Conservation (phyloP, 1,284 basidiomycete species). For the Cystobasidium sp. region DNA sequence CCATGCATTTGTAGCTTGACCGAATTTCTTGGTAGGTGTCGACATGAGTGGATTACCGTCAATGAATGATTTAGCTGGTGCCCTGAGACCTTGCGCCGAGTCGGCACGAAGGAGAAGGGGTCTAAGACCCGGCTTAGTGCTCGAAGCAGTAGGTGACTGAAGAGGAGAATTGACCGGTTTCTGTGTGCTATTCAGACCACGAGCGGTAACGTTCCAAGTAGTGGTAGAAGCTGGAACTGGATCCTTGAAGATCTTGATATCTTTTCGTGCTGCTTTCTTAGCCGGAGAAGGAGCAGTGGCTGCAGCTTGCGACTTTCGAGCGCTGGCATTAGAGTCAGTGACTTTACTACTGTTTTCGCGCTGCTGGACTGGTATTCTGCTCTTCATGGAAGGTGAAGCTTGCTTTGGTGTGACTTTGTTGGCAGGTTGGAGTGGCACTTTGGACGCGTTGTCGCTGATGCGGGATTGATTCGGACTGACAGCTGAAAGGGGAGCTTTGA, state of each 20-base stretch:
- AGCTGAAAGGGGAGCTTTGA: conserved; percentile 20
- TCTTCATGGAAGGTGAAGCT: conserved; percentile 1
- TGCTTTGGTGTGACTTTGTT: neutral
- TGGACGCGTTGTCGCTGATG: neutral
- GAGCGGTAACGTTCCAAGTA: conserved; percentile 1
- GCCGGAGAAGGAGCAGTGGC: conserved; percentile 3
- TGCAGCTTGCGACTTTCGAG: neutral
- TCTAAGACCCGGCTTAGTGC: conserved; percentile 17
- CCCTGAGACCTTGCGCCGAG: conserved; percentile 12
- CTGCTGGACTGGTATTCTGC: neutral
- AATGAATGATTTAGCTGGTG: conserved; percentile 20
- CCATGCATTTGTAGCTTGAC: conserved; percentile 21
- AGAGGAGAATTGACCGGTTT: neutral
- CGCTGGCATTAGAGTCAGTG: neutral
- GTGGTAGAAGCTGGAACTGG: neutral
- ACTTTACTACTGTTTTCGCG: neutral
- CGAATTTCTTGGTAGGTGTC: conserved; percentile 27
- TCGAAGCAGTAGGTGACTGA: neutral
- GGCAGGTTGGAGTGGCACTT: conserved; percentile 14
- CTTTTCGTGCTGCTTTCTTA: conserved; percentile 15
- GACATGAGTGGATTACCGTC: conserved; percentile 24
- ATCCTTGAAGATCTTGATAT: conserved; percentile 43
- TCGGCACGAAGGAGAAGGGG: conserved; percentile 32
- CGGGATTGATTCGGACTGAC: conserved; percentile 5
- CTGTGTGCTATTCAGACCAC: conserved; percentile 7